Base-by-base conservation (phyloP, 805 yeast genomes). In the Wickerhamomyces bovis region DNA sequence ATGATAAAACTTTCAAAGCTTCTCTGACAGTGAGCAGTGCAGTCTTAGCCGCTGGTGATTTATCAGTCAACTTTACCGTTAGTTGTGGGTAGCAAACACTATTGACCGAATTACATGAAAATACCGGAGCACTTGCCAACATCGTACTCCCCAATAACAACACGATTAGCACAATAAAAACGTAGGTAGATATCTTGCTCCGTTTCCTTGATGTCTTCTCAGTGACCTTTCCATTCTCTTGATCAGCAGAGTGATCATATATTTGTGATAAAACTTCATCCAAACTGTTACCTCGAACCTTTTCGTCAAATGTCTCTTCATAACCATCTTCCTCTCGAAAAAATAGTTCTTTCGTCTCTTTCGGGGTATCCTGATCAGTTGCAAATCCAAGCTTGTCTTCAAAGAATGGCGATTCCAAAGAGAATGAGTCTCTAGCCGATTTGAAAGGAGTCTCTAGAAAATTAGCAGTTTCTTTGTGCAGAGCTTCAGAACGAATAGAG, bases 81-180 rank as follows among this genome's bases (percentile, higher is more conserved):
- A 69, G 58, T 41, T 73, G 78, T 0, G 83, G 78, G 26, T 67
- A 44, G 52, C 78, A 75, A 11, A 59, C 44, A 6, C 57, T 54
- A 2, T 28, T 40, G 0, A 62, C 47, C n/a, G 35, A n/a, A 21
- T 46, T 48, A 49, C 78, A 75, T 1, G 76, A 48, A 35, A 56
- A 51, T 4, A 59, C 48, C 0, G 62, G 57, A 53, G 38, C 58
- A 49, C 33, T 46, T 19, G 50, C 41, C 21, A 38, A 4, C 5
- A 18, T 11, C 3, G 23, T 31, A 16, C 47, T 26, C 2, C 42
- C 39, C 6, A 45, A 15, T 5, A 45, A 19, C 12, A 41, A n/a
- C 10, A 39, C n/a, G 10, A 23, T n/a, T 13, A 49, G 36, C 8
- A n/a, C 9, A 6, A n/a, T 12, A 4, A 48, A 9, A 15, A 33